Conservation (phyloP, 2,329 filamentous ascomycete genomes). For the Sarocladium brachiariae region DNA sequence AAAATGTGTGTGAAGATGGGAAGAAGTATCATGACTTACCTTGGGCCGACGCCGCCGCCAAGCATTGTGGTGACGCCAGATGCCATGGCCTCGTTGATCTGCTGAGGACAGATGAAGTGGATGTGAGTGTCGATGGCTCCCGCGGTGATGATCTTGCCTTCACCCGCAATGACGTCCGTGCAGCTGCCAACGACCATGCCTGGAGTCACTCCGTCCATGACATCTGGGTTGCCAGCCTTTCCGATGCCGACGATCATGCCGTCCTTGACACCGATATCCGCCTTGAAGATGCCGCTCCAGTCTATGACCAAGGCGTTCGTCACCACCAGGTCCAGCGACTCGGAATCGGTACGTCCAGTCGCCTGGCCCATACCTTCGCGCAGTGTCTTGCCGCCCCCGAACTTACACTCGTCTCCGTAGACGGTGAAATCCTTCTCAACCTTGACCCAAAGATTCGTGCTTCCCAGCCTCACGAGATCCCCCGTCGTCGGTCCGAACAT, state of each 20-base stretch:
- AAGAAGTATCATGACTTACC: too few species aligned
- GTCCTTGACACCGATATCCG: conserved; percentile 88
- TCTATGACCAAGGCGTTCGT: conserved; percentile 88
- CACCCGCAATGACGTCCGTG: conserved; percentile 87
- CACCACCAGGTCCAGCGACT: conserved; percentile 77
- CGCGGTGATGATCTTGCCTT: conserved; percentile 84
- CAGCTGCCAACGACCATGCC: conserved; percentile 78
- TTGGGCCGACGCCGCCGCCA: conserved; percentile 88
- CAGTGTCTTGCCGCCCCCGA: conserved; percentile 89
- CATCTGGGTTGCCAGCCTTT: conserved; percentile 94
- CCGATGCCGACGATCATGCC: conserved; percentile 83
- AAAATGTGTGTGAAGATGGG: too few species aligned
- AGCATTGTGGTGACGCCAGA: conserved; percentile 87
- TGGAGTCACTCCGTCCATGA: conserved; percentile 80
- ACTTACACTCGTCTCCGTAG: conserved; percentile 92
- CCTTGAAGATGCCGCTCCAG: conserved; percentile 91
- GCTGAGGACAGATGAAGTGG: conserved; percentile 93
- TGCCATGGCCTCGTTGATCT: conserved; percentile 74
- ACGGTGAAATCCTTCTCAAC: conserved; percentile 79
- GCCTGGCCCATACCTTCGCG: conserved; percentile 96
- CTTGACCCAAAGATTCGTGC: conserved; percentile 82
- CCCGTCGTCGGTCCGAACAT: conserved; percentile 95
- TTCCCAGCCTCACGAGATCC: conserved; percentile 73
- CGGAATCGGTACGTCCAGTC: conserved; percentile 62
- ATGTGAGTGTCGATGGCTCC: conserved; percentile 88